Conservation (phyloP, 176 grass and related monocot species). For the Areca catechu region DNA sequence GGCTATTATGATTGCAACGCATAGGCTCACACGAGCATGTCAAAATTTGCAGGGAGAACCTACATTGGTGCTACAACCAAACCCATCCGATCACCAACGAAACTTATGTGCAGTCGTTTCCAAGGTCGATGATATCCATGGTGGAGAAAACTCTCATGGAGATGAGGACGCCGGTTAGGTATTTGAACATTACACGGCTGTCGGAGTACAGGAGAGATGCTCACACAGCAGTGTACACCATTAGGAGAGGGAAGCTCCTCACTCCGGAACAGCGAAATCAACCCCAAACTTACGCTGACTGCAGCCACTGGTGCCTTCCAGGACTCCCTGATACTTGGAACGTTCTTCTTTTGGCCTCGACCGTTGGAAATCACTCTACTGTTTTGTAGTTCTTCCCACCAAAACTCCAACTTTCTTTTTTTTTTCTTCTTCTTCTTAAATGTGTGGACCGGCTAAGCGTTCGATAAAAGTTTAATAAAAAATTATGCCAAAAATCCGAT, state of each 20-base stretch:
- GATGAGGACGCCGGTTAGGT: slow-evolving; percentile 18
- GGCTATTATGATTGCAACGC: too few relatives aligned
- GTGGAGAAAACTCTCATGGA: slow-evolving; percentile 13
- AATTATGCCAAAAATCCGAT: too few relatives aligned
- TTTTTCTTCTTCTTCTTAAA: too few relatives aligned
- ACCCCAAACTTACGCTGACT: slow-evolving; percentile 21
- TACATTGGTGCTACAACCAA: slow-evolving; percentile 43
- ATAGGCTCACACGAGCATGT: too few relatives aligned
- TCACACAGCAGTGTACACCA: slow-evolving; percentile 37
- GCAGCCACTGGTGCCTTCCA: slow-evolving; percentile 63
- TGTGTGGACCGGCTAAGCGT: too few relatives aligned
- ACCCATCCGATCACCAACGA: slow-evolving; percentile 19
- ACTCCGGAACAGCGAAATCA: slow-evolving; percentile 15
- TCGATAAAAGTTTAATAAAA: too few relatives aligned
- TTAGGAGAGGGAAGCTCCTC: slow-evolving; percentile 21
- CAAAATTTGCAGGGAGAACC: slow-evolving; percentile 20
- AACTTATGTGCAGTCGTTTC: slow-evolving; percentile 24
- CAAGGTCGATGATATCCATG: slow-evolving; percentile 13
- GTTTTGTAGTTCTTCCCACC: background rate
- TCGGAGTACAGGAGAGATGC: slow-evolving; percentile 29
- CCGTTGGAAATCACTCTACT: slow-evolving; percentile 6
- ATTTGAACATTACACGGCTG: slow-evolving; percentile 40
- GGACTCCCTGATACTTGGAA: slow-evolving; percentile 51
- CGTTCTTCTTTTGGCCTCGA: slow-evolving; percentile 34
- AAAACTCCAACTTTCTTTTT: too few relatives aligned